Percentiles rank a stretch among this genome's conserved stretches.
Conservation (phyloP, 2,329 filamentous ascomycete species). For the Dendrostoma leiphaemia region DNA sequence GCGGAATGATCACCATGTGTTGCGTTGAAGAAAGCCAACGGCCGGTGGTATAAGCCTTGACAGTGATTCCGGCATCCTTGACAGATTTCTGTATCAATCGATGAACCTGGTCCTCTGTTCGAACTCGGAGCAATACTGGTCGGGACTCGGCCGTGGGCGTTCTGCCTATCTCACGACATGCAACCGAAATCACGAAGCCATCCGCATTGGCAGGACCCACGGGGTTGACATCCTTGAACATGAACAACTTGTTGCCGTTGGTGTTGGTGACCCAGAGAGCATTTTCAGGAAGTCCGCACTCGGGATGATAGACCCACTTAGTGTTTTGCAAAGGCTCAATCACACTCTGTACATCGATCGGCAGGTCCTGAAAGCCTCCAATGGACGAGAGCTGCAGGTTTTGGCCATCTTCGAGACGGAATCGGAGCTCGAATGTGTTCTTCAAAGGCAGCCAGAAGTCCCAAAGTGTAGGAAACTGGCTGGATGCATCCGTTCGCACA, state of each 20-base stretch:
- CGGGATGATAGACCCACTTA: conserved; percentile 7
- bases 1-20: not conserved
- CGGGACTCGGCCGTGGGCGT: conserved; percentile 5
- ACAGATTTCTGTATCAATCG: not conserved
- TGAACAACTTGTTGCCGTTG: conserved; percentile 19
- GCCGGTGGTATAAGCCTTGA: conserved; percentile 5
- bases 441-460: conserved; percentile 5
- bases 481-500: not conserved
- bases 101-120: conserved; percentile 8
- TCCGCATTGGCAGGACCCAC: conserved; percentile 24
- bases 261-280: conserved; percentile 23
- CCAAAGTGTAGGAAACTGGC: conserved; percentile 12
- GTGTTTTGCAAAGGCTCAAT: not conserved
- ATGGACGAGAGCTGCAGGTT: not conserved
- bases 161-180: conserved; percentile 16
- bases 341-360: not conserved
- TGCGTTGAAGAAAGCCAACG: not conserved
- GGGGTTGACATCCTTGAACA: conserved; percentile 30
- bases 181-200: conserved; percentile 27
- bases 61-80: not conserved
- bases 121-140: conserved; percentile 10
- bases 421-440: not conserved
- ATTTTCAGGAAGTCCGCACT: conserved; percentile 31
- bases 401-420: not conserved
- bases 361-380: not conserved